Percentiles rank a stretch among this genome's conserved stretches.
Conservation (phyloP, 768 basidiomycete genomes). For the Kwoniella sp. region DNA sequence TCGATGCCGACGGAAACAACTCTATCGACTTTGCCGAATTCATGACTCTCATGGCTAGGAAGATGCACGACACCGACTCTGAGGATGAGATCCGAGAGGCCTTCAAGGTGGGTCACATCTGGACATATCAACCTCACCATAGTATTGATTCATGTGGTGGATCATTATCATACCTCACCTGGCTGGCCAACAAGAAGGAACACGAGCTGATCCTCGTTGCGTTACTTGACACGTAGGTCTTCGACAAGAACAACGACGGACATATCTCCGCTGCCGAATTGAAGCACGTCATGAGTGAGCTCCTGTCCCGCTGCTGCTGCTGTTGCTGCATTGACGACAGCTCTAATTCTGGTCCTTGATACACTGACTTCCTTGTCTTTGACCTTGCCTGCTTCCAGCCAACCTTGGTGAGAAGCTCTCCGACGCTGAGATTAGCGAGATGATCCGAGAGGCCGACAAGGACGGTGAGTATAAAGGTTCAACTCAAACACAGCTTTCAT, state of each 20-base stretch:
- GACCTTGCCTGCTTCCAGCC: constrained; percentile 27
- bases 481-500: too few species aligned
- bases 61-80: constrained; percentile 87
- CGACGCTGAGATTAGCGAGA: constrained; percentile 86
- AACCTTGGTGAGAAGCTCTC: constrained; percentile 77
- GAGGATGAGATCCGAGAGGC: constrained; percentile 96
- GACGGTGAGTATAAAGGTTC: too few species aligned
- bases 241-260: constrained; percentile 94
- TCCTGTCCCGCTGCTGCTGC: too few species aligned
- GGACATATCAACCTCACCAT: too few species aligned
- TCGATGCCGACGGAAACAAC: constrained; percentile 83
- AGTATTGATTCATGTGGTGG: too few species aligned
- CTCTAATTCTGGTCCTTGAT: too few species aligned
- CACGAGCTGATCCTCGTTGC: not conserved
- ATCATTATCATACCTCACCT: too few species aligned
- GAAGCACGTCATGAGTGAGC: constrained; percentile 91
- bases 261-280: constrained; percentile 84
- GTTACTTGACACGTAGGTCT: too few species aligned
- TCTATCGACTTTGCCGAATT: constrained; percentile 86
- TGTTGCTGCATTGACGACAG: too few species aligned
- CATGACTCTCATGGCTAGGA: constrained; percentile 78
- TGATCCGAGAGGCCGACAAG: constrained; percentile 94
- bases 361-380: too few species aligned
- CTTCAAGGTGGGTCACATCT: constrained; percentile 68
- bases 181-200: not conserved